A percentile compares a stretch with the other conserved stretches of the same genome.
Conservation (phyloP, 225 moss, liverwort and hornwort species). For the Pleurozium schreberi region DNA sequence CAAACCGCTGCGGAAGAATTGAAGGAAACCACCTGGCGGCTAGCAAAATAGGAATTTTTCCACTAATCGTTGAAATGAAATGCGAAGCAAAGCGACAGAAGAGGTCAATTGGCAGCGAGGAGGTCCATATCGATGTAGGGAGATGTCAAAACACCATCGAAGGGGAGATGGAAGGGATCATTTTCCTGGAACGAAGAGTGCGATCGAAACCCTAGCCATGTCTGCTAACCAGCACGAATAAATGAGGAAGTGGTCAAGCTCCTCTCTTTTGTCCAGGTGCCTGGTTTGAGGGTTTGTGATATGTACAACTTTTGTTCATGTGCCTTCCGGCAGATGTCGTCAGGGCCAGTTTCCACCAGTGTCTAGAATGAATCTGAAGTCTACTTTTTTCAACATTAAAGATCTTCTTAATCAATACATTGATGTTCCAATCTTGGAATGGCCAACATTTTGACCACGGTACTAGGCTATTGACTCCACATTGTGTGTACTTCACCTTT, state of each 20-base stretch:
- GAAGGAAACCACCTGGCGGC: no score
- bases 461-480: neutral
- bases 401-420: no score
- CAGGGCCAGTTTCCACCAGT: neutral
- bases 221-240: neutral
- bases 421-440: accelerated
- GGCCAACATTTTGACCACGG: neutral
- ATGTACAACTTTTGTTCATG: neutral
- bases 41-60: neutral
- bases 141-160: neutral
- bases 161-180: neutral
- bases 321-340: neutral
- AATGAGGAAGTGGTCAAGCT: neutral
- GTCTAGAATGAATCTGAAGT: neutral
- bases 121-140: neutral
- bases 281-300: neutral
- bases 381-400: neutral
- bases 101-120: neutral
- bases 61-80: neutral
- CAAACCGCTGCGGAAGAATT: neutral
- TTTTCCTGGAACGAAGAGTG: neutral
- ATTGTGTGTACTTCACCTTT: neutral
- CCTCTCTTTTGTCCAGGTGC: neutral
- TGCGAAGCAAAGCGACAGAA: neutral
- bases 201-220: slow-evolving; percentile 4